Evolutionary conservation across 805 yeast species (phyloP), one percentile per base, ranked within the genome.

Genomic region (Ogataea zsoltii): DNA sequence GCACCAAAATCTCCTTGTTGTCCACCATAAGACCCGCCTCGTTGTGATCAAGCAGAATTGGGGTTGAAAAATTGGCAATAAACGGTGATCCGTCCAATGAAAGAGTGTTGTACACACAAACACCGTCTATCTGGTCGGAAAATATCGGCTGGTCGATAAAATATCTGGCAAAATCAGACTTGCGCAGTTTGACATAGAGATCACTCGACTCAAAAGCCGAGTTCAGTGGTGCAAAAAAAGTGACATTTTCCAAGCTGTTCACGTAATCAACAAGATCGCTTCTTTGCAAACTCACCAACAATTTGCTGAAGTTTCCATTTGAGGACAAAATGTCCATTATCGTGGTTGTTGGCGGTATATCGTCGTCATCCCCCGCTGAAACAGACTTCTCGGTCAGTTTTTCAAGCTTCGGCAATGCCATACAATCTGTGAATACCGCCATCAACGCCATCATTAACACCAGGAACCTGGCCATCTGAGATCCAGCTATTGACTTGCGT

Each of bases 181-280:
- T 45, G 14, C 45, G 26, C 17, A 58, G 30, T n/a, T 42, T 31
- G 19, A 46, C 16, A 28, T 49, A 48, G 4, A 32, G 17, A 25
- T 46, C 42, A 10, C 45, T 32, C 2, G 40, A 34, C 12, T 42
- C 55, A 62, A 85, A 87, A 1, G 96, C 96, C 53, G 83, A 81
- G 60, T 88, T 88, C 11, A 84, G 75, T 0, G 96, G 96, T 1
- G 95, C 96, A 33, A 85, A 60, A n/a, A 88, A 64, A 0, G 96
- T 87, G 46, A 83, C 77, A 60, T 86, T 83, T 18, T 68, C 66
- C 48, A 84, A 61, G 16, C 66, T 66, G 57, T 86, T 88, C 26
- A 88, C 61, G 33, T 66, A 62, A 2, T 89, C 89, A 1, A 88
- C 70, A 41, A 83, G 63, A 12, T 83, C 90, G 41, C 73, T 71